phyloP scores from a whole-genome alignment of 257 asterid genomes.

The Avicennia marina region DNA sequence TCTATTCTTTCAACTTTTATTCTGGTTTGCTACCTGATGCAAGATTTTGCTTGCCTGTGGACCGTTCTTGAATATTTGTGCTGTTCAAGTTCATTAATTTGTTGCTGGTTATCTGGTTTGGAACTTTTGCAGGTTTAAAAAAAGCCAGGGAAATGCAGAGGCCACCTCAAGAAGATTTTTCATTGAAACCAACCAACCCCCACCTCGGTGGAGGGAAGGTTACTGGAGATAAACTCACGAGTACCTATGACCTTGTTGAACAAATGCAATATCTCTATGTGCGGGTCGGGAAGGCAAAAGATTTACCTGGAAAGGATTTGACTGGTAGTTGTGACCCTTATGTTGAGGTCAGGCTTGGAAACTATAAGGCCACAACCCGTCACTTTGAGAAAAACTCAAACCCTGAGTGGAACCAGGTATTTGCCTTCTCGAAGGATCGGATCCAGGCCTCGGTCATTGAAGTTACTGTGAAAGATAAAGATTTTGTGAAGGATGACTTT shows the following conservation, averaged over 20 bases:
- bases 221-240: slow-evolving; percentile 61
- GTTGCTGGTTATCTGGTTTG: background rate
- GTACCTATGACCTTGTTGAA: slow-evolving; percentile 77
- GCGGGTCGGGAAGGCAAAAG: slow-evolving; percentile 67
- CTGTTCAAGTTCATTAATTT: background rate
- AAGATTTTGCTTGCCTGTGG: background rate
- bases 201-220: slow-evolving; percentile 70
- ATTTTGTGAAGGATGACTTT: slow-evolving; percentile 57
- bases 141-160: slow-evolving; percentile 40
- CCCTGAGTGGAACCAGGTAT: slow-evolving; percentile 71
- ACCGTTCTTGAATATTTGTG: background rate
- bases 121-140: slow-evolving; percentile 23
- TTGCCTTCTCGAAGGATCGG: slow-evolving; percentile 67
- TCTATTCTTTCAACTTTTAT: background rate
- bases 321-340: slow-evolving; percentile 68
- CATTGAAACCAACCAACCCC: slow-evolving; percentile 57
- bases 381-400: slow-evolving; percentile 62
- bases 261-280: slow-evolving; percentile 77
- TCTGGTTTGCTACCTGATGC: background rate
- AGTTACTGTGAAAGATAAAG: slow-evolving; percentile 63
- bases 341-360: slow-evolving; percentile 60
- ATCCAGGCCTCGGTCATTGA: slow-evolving; percentile 62
- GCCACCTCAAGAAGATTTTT: slow-evolving; percentile 54
- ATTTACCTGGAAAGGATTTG: slow-evolving; percentile 56
- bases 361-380: slow-evolving; percentile 62